A percentile compares a stretch with the other conserved stretches of the same genome.
phyloP scores from a whole-genome alignment of 169 alveolate genomes.

The Cryptosporidium canis region DNA sequence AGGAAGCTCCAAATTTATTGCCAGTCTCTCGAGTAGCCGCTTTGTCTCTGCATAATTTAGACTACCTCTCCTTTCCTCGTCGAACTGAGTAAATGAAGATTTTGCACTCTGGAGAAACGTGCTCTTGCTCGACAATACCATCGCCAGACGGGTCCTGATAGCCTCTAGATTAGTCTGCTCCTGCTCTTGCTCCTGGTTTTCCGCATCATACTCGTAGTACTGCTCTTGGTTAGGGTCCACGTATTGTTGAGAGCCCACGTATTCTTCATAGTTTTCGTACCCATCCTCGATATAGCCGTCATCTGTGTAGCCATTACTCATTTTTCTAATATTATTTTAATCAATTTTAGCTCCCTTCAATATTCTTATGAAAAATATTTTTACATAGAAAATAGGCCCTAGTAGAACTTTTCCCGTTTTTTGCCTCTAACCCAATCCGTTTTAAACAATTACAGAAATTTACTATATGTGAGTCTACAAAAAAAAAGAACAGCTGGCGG shows the following conservation, averaged over 20 bases:
- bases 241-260: neutral
- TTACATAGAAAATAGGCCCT: neutral
- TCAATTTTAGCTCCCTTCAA: neutral
- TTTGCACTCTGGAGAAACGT: conserved; percentile 67
- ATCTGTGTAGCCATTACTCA: neutral
- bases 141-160: conserved; percentile 43
- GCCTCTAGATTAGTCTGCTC: conserved; percentile 34
- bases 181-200: neutral
- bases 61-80: conserved; percentile 38
- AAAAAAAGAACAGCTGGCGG: neutral
- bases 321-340: neutral
- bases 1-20: conserved; percentile 76
- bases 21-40: conserved; percentile 71
- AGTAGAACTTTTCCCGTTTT: neutral
- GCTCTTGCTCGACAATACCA: conserved; percentile 66
- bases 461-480: neutral
- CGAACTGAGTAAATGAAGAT: conserved; percentile 73
- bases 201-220: neutral
- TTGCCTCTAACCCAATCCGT: neutral
- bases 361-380: neutral
- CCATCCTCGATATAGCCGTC: conserved; percentile 9
- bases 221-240: neutral
- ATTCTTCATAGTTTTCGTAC: neutral
- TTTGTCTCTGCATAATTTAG: conserved; percentile 53
- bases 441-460: neutral